These are phyloP conservation scores for Graphilbum sp. DNA, from an alignment of 2,329 filamentous ascomycete species.

Conservation along the genomic window DNA sequence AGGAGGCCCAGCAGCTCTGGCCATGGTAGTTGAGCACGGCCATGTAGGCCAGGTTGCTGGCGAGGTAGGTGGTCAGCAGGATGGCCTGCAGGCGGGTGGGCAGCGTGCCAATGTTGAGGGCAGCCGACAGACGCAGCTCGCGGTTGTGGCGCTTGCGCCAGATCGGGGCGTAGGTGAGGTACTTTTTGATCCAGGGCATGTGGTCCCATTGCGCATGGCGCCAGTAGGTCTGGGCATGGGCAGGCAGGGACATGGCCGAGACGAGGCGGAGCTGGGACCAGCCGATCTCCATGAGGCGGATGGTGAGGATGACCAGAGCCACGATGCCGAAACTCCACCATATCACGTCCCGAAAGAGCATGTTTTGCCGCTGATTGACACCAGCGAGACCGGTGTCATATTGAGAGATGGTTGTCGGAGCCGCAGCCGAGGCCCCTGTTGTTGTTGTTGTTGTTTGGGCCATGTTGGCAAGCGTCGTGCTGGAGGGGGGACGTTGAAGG, in stretches of 20 bases:
- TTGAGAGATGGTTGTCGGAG: constrained; percentile 25
- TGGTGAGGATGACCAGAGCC: constrained; percentile 32
- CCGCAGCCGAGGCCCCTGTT: too few relatives aligned
- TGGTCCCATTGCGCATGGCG: constrained; percentile 37
- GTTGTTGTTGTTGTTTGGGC: too few relatives aligned
- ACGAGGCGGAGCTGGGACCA: constrained; percentile 43
- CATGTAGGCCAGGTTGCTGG: constrained; percentile 47
- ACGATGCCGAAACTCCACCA: constrained; percentile 46
- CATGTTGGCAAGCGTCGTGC: too few relatives aligned
- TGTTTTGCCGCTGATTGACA: constrained; percentile 41
- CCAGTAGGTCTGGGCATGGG: constrained; percentile 42
- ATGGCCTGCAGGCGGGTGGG: constrained; percentile 47
- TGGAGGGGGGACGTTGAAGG: too few relatives aligned
- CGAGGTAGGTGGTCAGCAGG: constrained; percentile 38
- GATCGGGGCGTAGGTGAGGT: constrained; percentile 46
- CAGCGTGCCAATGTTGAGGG: constrained; percentile 38
- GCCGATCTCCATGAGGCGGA: constrained; percentile 36
- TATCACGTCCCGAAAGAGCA: constrained; percentile 37
- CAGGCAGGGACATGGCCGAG: constrained; percentile 36
- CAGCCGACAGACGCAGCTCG: constrained; percentile 26
- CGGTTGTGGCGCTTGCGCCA: constrained; percentile 48
- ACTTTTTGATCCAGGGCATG: constrained; percentile 46
- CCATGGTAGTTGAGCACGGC: constrained; percentile 43
- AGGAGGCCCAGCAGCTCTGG: constrained; percentile 42
- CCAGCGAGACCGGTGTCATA: constrained; percentile 41